Evolutionary conservation across 2,329 filamentous ascomycete genomes (phyloP).

Genomic region (Hypomyces rosellus): DNA sequence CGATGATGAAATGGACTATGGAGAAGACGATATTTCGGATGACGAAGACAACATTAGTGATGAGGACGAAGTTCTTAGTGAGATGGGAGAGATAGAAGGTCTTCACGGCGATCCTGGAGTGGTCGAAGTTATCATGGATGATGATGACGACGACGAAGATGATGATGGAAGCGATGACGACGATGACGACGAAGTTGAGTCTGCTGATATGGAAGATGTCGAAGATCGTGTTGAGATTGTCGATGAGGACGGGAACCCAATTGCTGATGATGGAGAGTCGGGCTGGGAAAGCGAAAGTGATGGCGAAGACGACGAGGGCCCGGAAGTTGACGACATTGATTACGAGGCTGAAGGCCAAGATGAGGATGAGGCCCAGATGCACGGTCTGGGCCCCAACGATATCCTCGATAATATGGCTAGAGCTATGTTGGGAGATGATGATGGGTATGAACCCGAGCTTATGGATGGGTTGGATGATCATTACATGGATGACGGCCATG

Average conservation of each 20-base stretch:
- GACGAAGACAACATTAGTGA: conserved; percentile 86
- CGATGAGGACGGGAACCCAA: conserved; percentile 55
- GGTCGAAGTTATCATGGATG: conserved; percentile 74
- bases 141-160: conserved; percentile 57
- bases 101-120: conserved; percentile 56
- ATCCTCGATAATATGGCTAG: conserved; percentile 50
- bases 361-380: conserved; percentile 45
- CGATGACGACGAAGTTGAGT: conserved; percentile 41
- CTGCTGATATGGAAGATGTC: conserved; percentile 44
- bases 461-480: conserved; percentile 46
- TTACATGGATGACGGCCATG: conserved; percentile 49
- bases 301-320: conserved; percentile 47
- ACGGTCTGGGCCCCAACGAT: conserved; percentile 37
- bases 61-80: conserved; percentile 75
- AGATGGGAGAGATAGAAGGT: conserved; percentile 81
- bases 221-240: conserved; percentile 52
- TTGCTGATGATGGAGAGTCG: conserved; percentile 54
- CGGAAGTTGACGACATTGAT: conserved; percentile 47
- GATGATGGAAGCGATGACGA: conserved; percentile 51
- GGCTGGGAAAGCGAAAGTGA: conserved; percentile 57
- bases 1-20: conserved; percentile 89
- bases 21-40: conserved; percentile 73
- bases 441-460: conserved; percentile 46
- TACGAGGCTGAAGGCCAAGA: conserved; percentile 52
- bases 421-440: conserved; percentile 47